Percentiles rank a stretch among this genome's conserved stretches.
phyloP scores from a whole-genome alignment of 176 grass and related monocot species.

The Aegilops umbellulata region DNA sequence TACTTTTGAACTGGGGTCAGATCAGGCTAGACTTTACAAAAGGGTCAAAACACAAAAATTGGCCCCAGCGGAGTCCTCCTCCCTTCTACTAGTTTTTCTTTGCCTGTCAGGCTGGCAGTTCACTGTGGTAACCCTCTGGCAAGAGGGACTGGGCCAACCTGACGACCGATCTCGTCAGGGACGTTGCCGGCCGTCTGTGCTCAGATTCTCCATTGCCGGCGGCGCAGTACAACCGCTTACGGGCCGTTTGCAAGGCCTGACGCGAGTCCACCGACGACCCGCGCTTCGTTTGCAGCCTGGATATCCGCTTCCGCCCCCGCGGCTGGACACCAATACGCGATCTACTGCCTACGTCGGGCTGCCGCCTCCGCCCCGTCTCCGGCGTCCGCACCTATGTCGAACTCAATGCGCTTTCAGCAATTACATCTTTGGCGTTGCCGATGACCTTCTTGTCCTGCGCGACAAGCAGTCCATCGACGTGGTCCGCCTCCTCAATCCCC shows the following conservation, averaged over 20 bases:
- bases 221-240: neutral
- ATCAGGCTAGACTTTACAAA: no score
- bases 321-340: neutral
- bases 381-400: neutral
- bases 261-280: neutral
- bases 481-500: constrained; percentile 22
- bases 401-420: neutral
- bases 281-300: neutral
- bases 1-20: no score
- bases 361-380: neutral
- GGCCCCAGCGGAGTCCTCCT: no score
- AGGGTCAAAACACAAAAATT: no score
- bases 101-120: no score
- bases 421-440: neutral
- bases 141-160: constrained; percentile 11
- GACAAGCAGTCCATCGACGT: neutral
- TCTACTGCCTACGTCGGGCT: neutral
- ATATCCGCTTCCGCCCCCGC: constrained; percentile 2
- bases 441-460: constrained; percentile 12
- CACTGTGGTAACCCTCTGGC: neutral
- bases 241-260: constrained; percentile 17
- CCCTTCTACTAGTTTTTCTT: no score
- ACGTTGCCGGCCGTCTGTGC: neutral
- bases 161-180: neutral
- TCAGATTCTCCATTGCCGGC: neutral